Evolutionary conservation across 1,284 basidiomycete genomes (phyloP), one percentile per base, ranked within the genome.

Genomic region (Trametes polyzona): DNA sequence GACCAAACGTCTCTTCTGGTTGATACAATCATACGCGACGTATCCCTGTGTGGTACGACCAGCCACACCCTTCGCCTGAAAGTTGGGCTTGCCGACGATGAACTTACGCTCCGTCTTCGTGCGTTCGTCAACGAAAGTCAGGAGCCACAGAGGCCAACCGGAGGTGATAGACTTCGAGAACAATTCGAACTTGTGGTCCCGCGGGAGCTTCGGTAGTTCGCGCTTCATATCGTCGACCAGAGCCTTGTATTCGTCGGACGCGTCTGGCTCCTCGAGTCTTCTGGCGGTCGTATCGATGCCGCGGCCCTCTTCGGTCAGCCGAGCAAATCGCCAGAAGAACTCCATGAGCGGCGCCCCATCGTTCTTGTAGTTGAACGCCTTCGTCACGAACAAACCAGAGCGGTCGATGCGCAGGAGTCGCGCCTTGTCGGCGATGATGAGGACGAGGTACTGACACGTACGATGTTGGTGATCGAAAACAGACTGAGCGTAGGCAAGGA

Each of bases 61-160:
- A 2, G 27, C 32, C 11, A 50, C 29, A 16, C 47, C 52, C 11
- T 16, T 9, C 3, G 47, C 30, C 4, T 3, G 24, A 32, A 46
- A 44, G 33, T 50, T 46, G 3, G 57, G 57, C 26, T 41, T 49
- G 16, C 57, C 57, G 12, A 58, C 57, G 4, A 54, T n/a, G 41
- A 29, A 58, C 12, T 32, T 10, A 5, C 43, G 30, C n/a, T 10
- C 14, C 17, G 19, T 17, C 4, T 17, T 26, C 12, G 39, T 40
- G 2, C 19, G 21, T 21, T 53, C 51, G 23, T 43, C 56, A 5
- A 24, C 21, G 16, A 58, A 23, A 16, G 17, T 21, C 8, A 58
- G 40, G 11, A 29, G 29, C 40, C 47, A 58, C 35, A 47, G 23
- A 8, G 47, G 30, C 46, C 52, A 55, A 3, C 12, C 4, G 0